A percentile compares a stretch with the other conserved stretches of the same genome.
phyloP scores from a whole-genome alignment of 257 asterid species.

The Jasminum sambac region DNA sequence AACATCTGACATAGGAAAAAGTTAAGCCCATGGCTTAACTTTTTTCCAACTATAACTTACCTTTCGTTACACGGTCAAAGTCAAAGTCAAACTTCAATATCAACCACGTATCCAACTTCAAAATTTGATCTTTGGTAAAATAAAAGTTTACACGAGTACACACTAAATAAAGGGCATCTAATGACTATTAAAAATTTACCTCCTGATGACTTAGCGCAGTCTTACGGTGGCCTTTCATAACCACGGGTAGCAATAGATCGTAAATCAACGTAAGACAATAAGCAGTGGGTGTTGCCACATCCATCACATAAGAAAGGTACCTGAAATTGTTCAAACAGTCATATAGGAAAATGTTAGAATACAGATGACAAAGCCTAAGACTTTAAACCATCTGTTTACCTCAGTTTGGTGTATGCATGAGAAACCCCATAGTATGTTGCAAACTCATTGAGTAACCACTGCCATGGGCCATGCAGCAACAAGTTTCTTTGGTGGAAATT shows the following conservation, averaged over 20 bases:
- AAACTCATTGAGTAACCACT: slow-evolving; percentile 54
- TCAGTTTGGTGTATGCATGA: slow-evolving; percentile 53
- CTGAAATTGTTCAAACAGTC: slow-evolving; percentile 27
- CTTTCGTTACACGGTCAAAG: too few species aligned
- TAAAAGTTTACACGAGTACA: too few species aligned
- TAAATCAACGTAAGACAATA: slow-evolving; percentile 45
- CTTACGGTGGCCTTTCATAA: slow-evolving; percentile 47
- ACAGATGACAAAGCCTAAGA: not conserved
- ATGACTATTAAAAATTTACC: slow-evolving; percentile 36
- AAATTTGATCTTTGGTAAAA: too few species aligned
- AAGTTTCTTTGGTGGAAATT: slow-evolving; percentile 48
- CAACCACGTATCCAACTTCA: too few species aligned
- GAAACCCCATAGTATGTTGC: slow-evolving; percentile 56
- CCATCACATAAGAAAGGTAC: slow-evolving; percentile 60
- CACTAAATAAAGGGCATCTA: not conserved
- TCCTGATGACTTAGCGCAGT: slow-evolving; percentile 54
- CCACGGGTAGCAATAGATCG: slow-evolving; percentile 41
- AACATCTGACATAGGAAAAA: not conserved
- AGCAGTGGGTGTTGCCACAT: slow-evolving; percentile 60
- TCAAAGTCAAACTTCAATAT: too few species aligned
- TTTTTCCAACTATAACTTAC: too few species aligned
- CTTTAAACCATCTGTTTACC: slow-evolving; percentile 26
- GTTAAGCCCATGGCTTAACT: too few species aligned
- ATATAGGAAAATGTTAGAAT: not conserved
- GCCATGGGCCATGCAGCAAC: slow-evolving; percentile 51